Conservation (phyloP, 2,329 filamentous ascomycete species). For the Sporothrix pseudoabietina region DNA sequence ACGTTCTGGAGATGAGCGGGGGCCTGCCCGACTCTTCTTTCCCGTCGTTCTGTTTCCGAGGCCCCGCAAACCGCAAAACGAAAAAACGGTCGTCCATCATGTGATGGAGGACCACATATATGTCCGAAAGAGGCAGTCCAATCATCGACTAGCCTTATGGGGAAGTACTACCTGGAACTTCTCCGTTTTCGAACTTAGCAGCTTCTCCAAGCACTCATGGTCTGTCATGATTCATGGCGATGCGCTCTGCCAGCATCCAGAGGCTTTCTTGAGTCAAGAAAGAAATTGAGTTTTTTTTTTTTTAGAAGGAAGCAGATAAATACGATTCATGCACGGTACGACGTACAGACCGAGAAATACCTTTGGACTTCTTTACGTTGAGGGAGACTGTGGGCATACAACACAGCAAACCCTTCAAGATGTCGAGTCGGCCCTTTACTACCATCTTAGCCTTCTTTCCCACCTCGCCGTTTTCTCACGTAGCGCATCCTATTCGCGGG, state of each 20-base stretch:
- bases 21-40: neutral
- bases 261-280: neutral
- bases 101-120: slow-evolving; percentile 12
- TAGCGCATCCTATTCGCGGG: slow-evolving; percentile 8
- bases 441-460: neutral
- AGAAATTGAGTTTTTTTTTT: neutral
- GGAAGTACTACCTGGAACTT: neutral
- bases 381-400: neutral
- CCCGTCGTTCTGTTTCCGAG: neutral
- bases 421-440: slow-evolving; percentile 4
- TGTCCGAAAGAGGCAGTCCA: slow-evolving; percentile 3
- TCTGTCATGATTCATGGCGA: slow-evolving; percentile 14
- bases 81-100: slow-evolving; percentile 22
- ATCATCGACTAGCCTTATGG: neutral
- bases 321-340: neutral
- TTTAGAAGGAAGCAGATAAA: neutral
- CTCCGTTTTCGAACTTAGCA: slow-evolving; percentile 1
- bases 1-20: neutral
- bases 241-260: neutral
- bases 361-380: neutral
- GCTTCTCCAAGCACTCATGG: neutral
- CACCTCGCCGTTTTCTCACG: neutral
- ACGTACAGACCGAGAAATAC: too few relatives aligned
- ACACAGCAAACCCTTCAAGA: neutral
- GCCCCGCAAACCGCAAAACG: slow-evolving; percentile 5